These are phyloP conservation scores for Bodo saltans DNA, from an alignment of 78 protist genomes.

Conservation along the genomic window DNA sequence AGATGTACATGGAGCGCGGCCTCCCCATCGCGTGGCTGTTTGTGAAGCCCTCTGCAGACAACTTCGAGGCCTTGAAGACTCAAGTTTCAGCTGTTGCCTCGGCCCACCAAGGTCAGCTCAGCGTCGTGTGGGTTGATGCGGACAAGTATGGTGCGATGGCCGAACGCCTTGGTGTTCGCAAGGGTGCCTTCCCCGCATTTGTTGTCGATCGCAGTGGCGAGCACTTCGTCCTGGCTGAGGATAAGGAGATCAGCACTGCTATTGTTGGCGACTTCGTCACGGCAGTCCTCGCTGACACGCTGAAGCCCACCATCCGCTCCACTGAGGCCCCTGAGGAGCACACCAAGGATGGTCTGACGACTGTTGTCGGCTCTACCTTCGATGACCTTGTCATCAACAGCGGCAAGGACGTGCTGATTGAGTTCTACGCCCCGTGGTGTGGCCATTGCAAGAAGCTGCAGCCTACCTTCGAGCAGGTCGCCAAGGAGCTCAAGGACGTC, in stretches of 20 bases:
- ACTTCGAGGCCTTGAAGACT: neutral
- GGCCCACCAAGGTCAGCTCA: neutral
- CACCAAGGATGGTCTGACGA: conserved; percentile 36
- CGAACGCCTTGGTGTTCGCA: neutral
- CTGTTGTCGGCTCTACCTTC: conserved; percentile 53
- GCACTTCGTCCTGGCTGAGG: conserved; percentile 22
- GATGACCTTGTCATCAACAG: conserved; percentile 44
- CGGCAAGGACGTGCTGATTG: conserved; percentile 65
- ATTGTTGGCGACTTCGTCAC: neutral
- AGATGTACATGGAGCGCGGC: conserved; percentile 2
- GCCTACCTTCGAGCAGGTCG: conserved; percentile 28
- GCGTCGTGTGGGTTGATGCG: conserved; percentile 6
- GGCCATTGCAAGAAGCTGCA: conserved; percentile 27
- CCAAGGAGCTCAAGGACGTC: neutral
- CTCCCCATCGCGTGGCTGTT: conserved; percentile 26
- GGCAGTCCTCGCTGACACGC: neutral
- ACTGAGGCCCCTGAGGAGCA: neutral
- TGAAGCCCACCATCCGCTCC: neutral
- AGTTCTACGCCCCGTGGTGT: conserved; percentile 70
- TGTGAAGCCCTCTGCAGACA: neutral
- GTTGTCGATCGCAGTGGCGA: conserved; percentile 3
- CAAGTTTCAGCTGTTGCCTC: neutral
- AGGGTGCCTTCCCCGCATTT: neutral
- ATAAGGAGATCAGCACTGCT: neutral
- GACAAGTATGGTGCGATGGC: conserved; percentile 3